Base-by-base conservation (phyloP, 2,329 filamentous ascomycete species). In the Colletotrichum brevisporum region DNA sequence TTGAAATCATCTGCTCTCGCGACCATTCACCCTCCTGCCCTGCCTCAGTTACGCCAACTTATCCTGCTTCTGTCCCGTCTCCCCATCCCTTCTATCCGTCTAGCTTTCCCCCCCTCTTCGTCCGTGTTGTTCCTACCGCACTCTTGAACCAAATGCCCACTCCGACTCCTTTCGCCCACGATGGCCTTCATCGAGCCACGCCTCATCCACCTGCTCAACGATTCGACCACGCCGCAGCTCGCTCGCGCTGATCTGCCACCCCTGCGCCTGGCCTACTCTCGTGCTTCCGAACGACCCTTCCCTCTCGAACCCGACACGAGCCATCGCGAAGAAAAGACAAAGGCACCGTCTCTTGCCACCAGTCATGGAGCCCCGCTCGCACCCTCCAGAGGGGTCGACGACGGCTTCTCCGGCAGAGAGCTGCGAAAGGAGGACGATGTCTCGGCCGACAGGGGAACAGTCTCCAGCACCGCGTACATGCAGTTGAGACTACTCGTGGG, bases 101-200 rank as follows among this genome's bases (percentile, higher is more conserved):
- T 62, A 24, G 36, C 60, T 56, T 55, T 27, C 27, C 61, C 59
- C 57, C 60, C 60, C 71, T 62, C 63, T 68, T 55, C 62, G 21
- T 70, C 67, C 57, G 24, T 68, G 52, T 67, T 56, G 21, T 68
- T 63, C 58, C 57, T 63, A 57, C 64, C 53, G 54, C 52, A 67
- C 53, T 57, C 57, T 57, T 54, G n/a, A 52, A 63, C 76, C 80
- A 77, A 80, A 84, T 85, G 82, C 78, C 74, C 75, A 75, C 70
- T 64, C 71, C 67, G 62, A 54, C 63, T 63, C 57, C 39, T 53
- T 48, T 62, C 52, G 70, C 70, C 70, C 83, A 88, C 79, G 80
- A 89, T 89, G 87, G 87, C 88, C 73, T 90, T 88, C 76, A 91
- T 91, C 80, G 89, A 91, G 84, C 89, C 89, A 76, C 87, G 89